These are phyloP conservation scores for Tripterygium wilfordii DNA, from an alignment of 177 flowering plant genomes.

Conservation along the genomic window DNA sequence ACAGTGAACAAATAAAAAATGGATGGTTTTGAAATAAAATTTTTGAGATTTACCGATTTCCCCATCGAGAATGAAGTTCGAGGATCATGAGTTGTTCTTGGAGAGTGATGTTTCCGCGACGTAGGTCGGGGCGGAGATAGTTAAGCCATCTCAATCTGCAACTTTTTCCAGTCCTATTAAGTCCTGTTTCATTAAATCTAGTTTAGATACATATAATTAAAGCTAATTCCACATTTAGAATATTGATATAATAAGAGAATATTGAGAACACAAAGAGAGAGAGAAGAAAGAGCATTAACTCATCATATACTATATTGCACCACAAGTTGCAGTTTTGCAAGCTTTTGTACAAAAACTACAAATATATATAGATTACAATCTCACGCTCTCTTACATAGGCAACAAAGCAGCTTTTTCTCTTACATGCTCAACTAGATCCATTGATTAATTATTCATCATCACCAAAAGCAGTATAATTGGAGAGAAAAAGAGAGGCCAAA, in stretches of 20 bases:
- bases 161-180: constrained; percentile 52
- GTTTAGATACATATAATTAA: neutral
- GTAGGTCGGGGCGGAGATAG: constrained; percentile 59
- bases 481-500: neutral
- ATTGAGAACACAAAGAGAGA: neutral
- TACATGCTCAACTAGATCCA: no score
- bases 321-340: no score
- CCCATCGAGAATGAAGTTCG: constrained; percentile 69
- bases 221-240: constrained; percentile 7
- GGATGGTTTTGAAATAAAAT: no score
- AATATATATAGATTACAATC: no score
- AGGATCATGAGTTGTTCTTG: constrained; percentile 70
- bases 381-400: no score
- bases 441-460: no score
- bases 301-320: no score
- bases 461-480: no score
- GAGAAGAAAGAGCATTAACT: neutral
- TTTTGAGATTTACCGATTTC: constrained; percentile 63
- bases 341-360: no score
- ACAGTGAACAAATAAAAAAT: no score
- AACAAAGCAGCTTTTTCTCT: no score
- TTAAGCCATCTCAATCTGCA: constrained; percentile 62
- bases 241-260: neutral
- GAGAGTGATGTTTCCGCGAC: constrained; percentile 62
- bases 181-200: constrained; percentile 26